Percentiles rank a stretch among this genome's conserved stretches.
phyloP scores from a whole-genome alignment of 2,329 filamentous ascomycete genomes.

The Paecilomyces sp. region DNA sequence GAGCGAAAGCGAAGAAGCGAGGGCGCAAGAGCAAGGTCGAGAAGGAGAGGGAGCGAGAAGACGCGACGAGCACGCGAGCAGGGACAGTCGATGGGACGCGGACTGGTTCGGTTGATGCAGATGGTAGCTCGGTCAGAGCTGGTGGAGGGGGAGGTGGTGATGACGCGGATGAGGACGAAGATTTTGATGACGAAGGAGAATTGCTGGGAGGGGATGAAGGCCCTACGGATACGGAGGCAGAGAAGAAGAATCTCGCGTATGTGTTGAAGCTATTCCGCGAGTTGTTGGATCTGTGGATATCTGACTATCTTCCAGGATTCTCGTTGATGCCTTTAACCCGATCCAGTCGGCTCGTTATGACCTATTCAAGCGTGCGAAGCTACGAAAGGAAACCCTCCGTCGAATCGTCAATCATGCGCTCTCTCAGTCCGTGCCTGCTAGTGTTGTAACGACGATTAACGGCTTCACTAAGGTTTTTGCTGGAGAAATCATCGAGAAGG shows the following conservation, averaged over 20 bases:
- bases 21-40: constrained; percentile 32
- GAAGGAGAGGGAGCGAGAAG: constrained; percentile 28
- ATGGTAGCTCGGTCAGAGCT: constrained; percentile 23
- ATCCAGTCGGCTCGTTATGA: constrained; percentile 44
- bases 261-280: constrained; percentile 13
- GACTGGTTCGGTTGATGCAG: constrained; percentile 26
- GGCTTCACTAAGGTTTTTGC: constrained; percentile 62
- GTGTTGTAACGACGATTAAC: constrained; percentile 57
- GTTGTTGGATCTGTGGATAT: not conserved
- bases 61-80: constrained; percentile 19
- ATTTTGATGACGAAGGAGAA: constrained; percentile 41
- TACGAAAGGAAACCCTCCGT: constrained; percentile 45
- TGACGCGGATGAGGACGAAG: constrained; percentile 45
- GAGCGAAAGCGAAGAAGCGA: constrained; percentile 25
- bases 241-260: constrained; percentile 45
- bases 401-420: constrained; percentile 60
- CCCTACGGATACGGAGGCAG: constrained; percentile 42
- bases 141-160: constrained; percentile 36
- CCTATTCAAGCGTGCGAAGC: constrained; percentile 42
- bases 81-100: constrained; percentile 14
- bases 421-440: constrained; percentile 58
- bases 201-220: constrained; percentile 38
- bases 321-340: constrained; percentile 41
- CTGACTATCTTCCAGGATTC: constrained; percentile 29
- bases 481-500: constrained; percentile 59